Base-by-base conservation (phyloP, 169 alveolate genomes). In the Plasmodium adleri region DNA sequence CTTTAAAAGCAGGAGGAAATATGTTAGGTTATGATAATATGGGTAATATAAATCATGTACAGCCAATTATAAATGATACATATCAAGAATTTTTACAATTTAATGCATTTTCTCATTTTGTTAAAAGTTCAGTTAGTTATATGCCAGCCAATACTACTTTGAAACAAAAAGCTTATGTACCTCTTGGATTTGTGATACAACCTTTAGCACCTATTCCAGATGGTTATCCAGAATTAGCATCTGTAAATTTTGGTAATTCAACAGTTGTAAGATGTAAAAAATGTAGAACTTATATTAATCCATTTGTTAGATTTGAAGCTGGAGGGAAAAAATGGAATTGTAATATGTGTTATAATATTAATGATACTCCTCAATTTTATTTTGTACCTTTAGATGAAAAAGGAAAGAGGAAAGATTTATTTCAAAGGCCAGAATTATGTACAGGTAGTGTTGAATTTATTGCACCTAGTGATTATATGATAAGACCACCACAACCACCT, bases 401-500 rank as follows among this genome's bases (percentile, higher is more conserved):
- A 26, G 99, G 98, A 15, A 86, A 94, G 58, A 90, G 99, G 39
- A 91, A 94, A 59, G 99, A 97, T 86, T 73, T 95, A 45, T 90
- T 93, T 52, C 96, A 96, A 56, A 86, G 99, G 49, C 95, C 97
- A 1, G 99, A 98, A 91, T 95, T 98, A 74, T 93, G 94, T 60
- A 86, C 91, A 50, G 99, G 99, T 4, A 97, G 99, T 64, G 96
- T 96, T 67, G 99, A 99, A 74, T 97, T 97, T 88, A 93, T 97
- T 45, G 99, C 99, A 13, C 96, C 99, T 15, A 97, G 97, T 52
- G 99, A 98, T 93, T 98, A 98, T 91, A 98, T 97, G 98, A 96
- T 96, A 28, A 94, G 99, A 54, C 99, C 99, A 1, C 99, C 99
- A 3, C 98, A 96, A 95, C 98, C 99, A 2, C 98, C 99, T 3